Conservation (phyloP, 441 rosid species). For the Capsella rubella region DNA sequence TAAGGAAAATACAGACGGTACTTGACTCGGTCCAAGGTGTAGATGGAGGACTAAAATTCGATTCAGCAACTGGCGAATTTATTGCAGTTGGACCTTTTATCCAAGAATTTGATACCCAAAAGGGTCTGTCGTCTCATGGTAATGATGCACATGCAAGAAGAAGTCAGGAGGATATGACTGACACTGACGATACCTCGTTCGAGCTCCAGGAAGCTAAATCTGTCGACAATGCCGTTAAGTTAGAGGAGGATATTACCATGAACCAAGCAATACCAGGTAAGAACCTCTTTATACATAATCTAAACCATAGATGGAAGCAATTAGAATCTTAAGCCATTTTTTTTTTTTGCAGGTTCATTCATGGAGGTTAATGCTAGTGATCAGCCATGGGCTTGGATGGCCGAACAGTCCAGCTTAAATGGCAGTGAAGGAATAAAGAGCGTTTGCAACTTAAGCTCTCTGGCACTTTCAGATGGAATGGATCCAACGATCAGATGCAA, state of each 20-base stretch:
- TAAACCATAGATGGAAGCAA: slow-evolving; percentile 31
- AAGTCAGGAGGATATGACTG: slow-evolving; percentile 44
- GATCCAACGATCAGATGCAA: slow-evolving; percentile 49
- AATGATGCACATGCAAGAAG: slow-evolving; percentile 38
- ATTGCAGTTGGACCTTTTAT: slow-evolving; percentile 61
- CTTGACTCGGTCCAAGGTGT: slow-evolving; percentile 94
- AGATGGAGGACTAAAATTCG: slow-evolving; percentile 81
- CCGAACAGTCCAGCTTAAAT: slow-evolving; percentile 27
- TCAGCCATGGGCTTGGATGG: slow-evolving; percentile 44
- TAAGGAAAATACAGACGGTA: slow-evolving; percentile 84
- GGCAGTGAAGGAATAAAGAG: slow-evolving; percentile 47
- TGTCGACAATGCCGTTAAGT: slow-evolving; percentile 38
- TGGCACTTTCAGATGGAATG: slow-evolving; percentile 49
- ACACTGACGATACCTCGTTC: slow-evolving; percentile 52
- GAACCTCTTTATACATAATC: slow-evolving; percentile 3
- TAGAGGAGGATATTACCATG: slow-evolving; percentile 21
- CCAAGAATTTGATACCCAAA: slow-evolving; percentile 53
- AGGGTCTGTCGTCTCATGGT: slow-evolving; percentile 41
- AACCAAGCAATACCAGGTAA: slow-evolving; percentile 29
- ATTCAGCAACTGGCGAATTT: slow-evolving; percentile 72
- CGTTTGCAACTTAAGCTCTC: slow-evolving; percentile 47
- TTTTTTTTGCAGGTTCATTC: slow-evolving; percentile 43
- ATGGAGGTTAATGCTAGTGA: slow-evolving; percentile 34
- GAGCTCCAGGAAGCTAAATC: slow-evolving; percentile 41
- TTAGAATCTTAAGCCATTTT: slow-evolving; percentile 26